These are phyloP conservation scores for Cladorrhinum sp. DNA, from an alignment of 2,329 filamentous ascomycete species.

Conservation along the genomic window DNA sequence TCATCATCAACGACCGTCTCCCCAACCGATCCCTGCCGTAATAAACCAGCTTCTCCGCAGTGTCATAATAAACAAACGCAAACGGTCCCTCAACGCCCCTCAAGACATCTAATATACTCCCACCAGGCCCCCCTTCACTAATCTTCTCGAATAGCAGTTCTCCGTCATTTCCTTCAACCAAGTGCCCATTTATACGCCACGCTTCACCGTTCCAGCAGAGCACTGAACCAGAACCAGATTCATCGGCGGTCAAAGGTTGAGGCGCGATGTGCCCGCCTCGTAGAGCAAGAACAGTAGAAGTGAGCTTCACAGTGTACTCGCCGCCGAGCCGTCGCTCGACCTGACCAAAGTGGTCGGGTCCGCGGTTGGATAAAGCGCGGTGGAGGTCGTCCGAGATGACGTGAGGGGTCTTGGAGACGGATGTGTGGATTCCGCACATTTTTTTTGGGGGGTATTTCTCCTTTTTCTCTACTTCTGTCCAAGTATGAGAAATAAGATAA, in stretches of 20 bases:
- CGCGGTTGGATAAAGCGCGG: slow-evolving; percentile 51
- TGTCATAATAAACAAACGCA: slow-evolving; percentile 82
- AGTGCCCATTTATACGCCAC: slow-evolving; percentile 65
- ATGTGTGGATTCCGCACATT: slow-evolving; percentile 62
- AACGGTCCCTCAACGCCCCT: slow-evolving; percentile 75
- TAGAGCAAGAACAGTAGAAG: slow-evolving; percentile 87
- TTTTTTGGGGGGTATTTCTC: too few species aligned
- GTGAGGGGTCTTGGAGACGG: slow-evolving; percentile 40
- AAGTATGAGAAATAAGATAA: not conserved
- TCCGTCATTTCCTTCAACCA: slow-evolving; percentile 75
- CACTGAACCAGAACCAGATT: slow-evolving; percentile 55
- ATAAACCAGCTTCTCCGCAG: slow-evolving; percentile 58
- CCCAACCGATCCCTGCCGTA: slow-evolving; percentile 87
- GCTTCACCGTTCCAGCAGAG: slow-evolving; percentile 98
- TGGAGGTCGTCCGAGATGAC: slow-evolving; percentile 39
- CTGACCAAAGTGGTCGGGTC: slow-evolving; percentile 57
- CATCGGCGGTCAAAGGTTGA: slow-evolving; percentile 66
- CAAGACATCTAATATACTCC: slow-evolving; percentile 50
- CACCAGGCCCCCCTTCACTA: slow-evolving; percentile 27
- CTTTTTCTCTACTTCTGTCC: not conserved
- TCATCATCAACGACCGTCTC: slow-evolving; percentile 72
- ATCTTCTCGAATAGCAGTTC: slow-evolving; percentile 57
- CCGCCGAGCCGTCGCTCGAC: slow-evolving; percentile 32
- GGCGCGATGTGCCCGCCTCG: slow-evolving; percentile 63
- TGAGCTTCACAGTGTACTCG: slow-evolving; percentile 55